These are phyloP conservation scores for Lophiotrema nucula DNA, from an alignment of 495 filamentous ascomycete genomes.

Conservation along the genomic window DNA sequence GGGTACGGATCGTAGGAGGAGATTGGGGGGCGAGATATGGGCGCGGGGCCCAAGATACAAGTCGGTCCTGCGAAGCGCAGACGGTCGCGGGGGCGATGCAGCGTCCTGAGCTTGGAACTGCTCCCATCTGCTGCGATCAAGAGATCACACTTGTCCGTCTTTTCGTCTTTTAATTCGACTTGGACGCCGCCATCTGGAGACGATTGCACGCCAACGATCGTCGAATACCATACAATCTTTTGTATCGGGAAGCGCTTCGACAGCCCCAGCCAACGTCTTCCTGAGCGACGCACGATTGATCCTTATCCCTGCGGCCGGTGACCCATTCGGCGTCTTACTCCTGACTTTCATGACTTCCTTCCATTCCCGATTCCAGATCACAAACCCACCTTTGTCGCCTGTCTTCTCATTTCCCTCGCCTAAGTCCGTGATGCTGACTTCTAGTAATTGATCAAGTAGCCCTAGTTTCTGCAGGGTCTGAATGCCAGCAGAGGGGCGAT, in stretches of 20 bases:
- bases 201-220: not conserved
- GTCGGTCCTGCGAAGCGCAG: constrained; percentile 15
- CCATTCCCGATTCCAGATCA: constrained; percentile 34
- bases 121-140: constrained; percentile 15
- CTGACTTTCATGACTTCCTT: constrained; percentile 20
- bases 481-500: constrained; percentile 31
- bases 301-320: constrained; percentile 27
- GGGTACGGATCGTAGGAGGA: too few relatives aligned
- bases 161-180: constrained; percentile 1
- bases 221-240: not conserved
- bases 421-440: not conserved
- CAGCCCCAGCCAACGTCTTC: not conserved
- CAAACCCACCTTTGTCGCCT: constrained; percentile 17
- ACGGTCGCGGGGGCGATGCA: constrained; percentile 1
- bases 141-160: not conserved
- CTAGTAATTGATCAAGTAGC: constrained; percentile 32
- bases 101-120: not conserved
- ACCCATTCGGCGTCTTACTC: constrained; percentile 2
- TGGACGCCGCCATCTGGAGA: not conserved
- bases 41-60: constrained; percentile 5
- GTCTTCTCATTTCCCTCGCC: not conserved
- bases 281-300: constrained; percentile 23
- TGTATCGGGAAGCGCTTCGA: too few relatives aligned
- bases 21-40: not conserved
- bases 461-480: constrained; percentile 37